Conservation (phyloP, 306 rosid species). For the Trichosanthes truncata region DNA sequence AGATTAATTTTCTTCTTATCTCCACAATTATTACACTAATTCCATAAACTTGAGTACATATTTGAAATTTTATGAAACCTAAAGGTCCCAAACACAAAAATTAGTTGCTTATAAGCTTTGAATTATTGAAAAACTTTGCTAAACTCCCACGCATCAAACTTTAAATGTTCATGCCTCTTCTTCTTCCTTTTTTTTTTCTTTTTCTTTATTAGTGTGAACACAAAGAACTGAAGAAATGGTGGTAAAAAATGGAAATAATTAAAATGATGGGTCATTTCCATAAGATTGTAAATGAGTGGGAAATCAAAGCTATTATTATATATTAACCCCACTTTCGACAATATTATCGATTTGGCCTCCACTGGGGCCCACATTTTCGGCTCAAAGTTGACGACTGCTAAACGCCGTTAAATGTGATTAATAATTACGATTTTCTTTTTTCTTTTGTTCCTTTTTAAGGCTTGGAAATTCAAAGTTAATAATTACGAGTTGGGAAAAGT, state of each 20-base stretch:
- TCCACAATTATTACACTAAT: background rate
- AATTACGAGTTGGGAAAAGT: slow-evolving; percentile 6
- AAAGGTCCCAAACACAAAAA: background rate
- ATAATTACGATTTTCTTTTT: background rate
- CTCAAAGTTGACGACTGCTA: background rate
- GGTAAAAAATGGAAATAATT: background rate
- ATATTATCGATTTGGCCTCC: background rate
- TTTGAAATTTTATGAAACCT: background rate
- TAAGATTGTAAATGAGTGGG: slow-evolving; percentile 7
- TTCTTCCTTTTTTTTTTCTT: background rate
- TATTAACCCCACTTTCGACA: slow-evolving; percentile 5
- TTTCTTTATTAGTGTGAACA: background rate
- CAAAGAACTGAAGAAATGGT: background rate
- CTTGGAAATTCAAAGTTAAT: slow-evolving; percentile 3
- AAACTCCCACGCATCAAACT: slow-evolving; percentile 4
- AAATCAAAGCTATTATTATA: slow-evolving; percentile 5
- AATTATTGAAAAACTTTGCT: slow-evolving; percentile 5
- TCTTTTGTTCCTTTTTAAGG: background rate
- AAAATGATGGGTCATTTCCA: slow-evolving; percentile 1
- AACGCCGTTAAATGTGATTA: slow-evolving; percentile 1
- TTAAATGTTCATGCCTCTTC: background rate
- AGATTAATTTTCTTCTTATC: background rate
- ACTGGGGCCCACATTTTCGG: slow-evolving; percentile 3
- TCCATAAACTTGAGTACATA: background rate
- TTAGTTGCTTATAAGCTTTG: background rate